Conservation (phyloP, 805 yeast species). For the Candida vaughaniae region DNA sequence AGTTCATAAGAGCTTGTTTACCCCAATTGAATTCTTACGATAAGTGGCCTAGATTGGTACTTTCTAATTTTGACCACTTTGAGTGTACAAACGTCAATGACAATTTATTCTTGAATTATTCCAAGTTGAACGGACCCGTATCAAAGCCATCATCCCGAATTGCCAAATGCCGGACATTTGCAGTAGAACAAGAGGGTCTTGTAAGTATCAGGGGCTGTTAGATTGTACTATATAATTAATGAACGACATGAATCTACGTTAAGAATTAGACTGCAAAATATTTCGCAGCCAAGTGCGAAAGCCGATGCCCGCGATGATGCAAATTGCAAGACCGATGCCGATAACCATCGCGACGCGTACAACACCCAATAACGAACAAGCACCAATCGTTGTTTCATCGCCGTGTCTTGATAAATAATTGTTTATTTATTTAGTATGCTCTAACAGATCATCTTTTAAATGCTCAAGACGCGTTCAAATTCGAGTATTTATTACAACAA, state of each 20-base stretch:
- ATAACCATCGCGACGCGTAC: too few species aligned
- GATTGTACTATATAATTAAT: neutral
- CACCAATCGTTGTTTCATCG: too few species aligned
- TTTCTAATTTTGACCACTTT: conserved; percentile 19
- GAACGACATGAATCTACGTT: neutral
- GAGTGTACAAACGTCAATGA: conserved; percentile 1
- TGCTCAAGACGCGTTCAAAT: too few species aligned
- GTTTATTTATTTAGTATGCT: too few species aligned
- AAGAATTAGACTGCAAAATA: too few species aligned
- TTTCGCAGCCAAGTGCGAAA: too few species aligned
- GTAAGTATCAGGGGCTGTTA: conserved; percentile 12
- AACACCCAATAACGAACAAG: too few species aligned
- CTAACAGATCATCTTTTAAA: too few species aligned
- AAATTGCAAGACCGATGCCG: too few species aligned
- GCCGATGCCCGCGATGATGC: too few species aligned
- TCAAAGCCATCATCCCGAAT: neutral
- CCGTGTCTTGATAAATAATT: too few species aligned
- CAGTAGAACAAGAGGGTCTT: conserved; percentile 29
- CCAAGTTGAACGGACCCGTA: conserved; percentile 1
- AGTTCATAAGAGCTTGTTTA: conserved; percentile 36
- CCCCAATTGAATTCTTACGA: conserved; percentile 40
- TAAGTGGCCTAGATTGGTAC: conserved; percentile 28
- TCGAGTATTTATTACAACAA: conserved; percentile 4
- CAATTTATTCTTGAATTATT: conserved; percentile 15
- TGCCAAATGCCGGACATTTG: conserved; percentile 21